Base-by-base conservation (phyloP, 768 basidiomycete genomes). In the Collybia nuda region DNA sequence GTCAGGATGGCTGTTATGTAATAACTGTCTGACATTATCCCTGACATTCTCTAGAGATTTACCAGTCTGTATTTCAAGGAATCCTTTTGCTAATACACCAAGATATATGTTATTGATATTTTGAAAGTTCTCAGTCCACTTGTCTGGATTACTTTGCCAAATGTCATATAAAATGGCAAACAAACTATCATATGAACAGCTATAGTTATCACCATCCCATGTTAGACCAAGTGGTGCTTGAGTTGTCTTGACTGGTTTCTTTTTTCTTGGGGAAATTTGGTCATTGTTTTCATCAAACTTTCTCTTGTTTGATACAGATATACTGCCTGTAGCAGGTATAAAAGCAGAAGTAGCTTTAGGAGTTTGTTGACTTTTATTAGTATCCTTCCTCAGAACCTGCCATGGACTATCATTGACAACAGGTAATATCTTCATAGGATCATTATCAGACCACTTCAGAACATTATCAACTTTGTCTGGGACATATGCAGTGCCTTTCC, bases 381-480 rank as follows among this genome's bases (percentile, higher is more conserved):
- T n/a, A n/a, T n/a, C n/a, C n/a, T n/a, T n/a, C n/a, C n/a, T n/a
- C n/a, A n/a, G n/a, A n/a, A n/a, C n/a, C n/a, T 44, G 44, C 44
- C 44, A 44, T 19, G 44, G 17, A 18, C 44, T 44, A 44, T 44
- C 29, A 6, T 24, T 44, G 6, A 44, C 26, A n/a, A 32, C 8
- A 6, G 44, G 29, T 29, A 44, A 28, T 35, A 44, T 17, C 12
- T 26, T 3, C 24, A 26, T 26, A 4, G 24, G 24, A 26, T 26
- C 24, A 26, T 3, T 4, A 4, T 4, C 3, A 11, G 44, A 17
- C 44, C 29, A 44, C 17, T 32, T 44, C 7, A 44, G 22, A 14
- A 29, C 15, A 9, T n/a, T 7, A 29, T 24, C 26, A 44, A 44
- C 15, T 29, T 57, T 36, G 46, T 26, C 60, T 26, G 46, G 32